Conservation (phyloP, 169 alveolate species). For the Eimeria necatrix region DNA sequence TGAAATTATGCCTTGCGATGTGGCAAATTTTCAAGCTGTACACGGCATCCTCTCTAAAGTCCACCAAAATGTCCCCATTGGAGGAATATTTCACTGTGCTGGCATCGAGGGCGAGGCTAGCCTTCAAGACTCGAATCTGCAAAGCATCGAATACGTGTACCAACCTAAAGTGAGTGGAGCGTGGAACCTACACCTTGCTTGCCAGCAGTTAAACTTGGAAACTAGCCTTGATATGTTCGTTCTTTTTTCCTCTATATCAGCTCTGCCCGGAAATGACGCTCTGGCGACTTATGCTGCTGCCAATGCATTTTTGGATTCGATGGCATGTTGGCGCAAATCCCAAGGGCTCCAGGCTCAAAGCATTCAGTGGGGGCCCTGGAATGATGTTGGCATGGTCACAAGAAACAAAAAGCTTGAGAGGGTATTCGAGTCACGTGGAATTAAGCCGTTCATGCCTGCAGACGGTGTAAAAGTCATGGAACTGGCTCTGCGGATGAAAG, state of each 20-base stretch:
- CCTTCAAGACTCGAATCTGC: constrained; percentile 57
- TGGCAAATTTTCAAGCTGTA: neutral
- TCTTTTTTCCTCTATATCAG: constrained; percentile 84
- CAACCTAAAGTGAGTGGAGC: constrained; percentile 85
- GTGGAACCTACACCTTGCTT: constrained; percentile 83
- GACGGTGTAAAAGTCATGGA: constrained; percentile 42
- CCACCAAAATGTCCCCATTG: constrained; percentile 3
- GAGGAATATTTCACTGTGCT: constrained; percentile 86
- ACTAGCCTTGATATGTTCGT: constrained; percentile 77
- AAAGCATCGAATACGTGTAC: constrained; percentile 76
- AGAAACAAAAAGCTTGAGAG: constrained; percentile 35
- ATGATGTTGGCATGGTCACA: constrained; percentile 77
- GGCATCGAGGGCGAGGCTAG: constrained; percentile 82
- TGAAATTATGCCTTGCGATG: constrained; percentile 61
- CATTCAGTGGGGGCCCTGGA: constrained; percentile 89
- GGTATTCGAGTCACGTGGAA: constrained; percentile 70
- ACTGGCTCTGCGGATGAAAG: constrained; percentile 17
- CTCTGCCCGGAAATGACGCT: constrained; percentile 84
- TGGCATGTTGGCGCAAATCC: constrained; percentile 82
- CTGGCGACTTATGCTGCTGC: constrained; percentile 86
- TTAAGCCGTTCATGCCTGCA: constrained; percentile 37
- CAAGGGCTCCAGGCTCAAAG: constrained; percentile 80
- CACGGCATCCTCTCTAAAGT: neutral
- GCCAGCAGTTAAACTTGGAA: constrained; percentile 59
- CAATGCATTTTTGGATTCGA: constrained; percentile 82